Evolutionary conservation across 1,139 yeast species (phyloP).

Genomic region (Lodderomyces metapsilosis): DNA sequence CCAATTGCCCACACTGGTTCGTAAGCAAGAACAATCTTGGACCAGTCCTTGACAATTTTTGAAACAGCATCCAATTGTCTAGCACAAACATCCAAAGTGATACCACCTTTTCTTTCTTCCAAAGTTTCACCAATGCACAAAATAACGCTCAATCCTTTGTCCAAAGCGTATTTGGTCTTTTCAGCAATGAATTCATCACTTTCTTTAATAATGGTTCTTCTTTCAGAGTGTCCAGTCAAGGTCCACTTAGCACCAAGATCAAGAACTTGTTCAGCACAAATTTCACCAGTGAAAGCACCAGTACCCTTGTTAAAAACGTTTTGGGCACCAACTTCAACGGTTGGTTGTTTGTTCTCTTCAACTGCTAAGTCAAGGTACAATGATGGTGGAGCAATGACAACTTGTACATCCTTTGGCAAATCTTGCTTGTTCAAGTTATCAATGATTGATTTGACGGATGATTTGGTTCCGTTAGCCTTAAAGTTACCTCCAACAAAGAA

Average conservation of each 20-base stretch:
- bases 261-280: constrained; percentile 82
- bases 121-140: constrained; percentile 96
- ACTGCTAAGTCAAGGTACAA: constrained; percentile 83
- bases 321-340: constrained; percentile 85
- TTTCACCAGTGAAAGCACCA: constrained; percentile 99
- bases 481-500: constrained; percentile 98
- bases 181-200: constrained; percentile 88
- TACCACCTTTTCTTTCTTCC: constrained; percentile 88
- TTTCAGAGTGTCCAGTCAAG: constrained; percentile 97
- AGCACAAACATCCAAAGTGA: constrained; percentile 83
- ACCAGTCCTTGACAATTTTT: constrained; percentile 85
- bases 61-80: constrained; percentile 90
- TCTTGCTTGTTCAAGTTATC: constrained; percentile 78
- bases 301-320: constrained; percentile 82
- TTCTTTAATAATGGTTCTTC: constrained; percentile 93
- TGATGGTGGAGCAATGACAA: constrained; percentile 95
- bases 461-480: constrained; percentile 95
- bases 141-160: constrained; percentile 82
- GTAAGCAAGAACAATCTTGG: constrained; percentile 90
- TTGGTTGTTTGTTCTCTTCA: constrained; percentile 64
- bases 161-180: constrained; percentile 92
- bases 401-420: constrained; percentile 75
- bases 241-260: constrained; percentile 96
- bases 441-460: constrained; percentile 78
- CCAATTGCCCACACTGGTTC: constrained; percentile 99